Base-by-base conservation (phyloP, 306 rosid genomes). In the Quercus gilva region DNA sequence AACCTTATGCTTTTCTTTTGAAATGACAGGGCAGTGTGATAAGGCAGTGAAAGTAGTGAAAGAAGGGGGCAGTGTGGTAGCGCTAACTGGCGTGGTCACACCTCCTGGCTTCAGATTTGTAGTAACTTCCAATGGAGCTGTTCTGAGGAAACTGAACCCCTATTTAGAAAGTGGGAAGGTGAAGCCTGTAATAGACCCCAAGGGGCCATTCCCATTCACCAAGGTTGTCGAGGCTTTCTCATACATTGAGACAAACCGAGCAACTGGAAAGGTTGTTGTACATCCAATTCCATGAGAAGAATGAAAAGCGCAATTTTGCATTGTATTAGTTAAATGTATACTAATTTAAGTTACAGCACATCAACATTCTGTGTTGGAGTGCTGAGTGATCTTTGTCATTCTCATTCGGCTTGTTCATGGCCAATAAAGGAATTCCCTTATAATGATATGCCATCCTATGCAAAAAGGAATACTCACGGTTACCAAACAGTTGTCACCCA, bases 61-160 rank as follows among this genome's bases (percentile, higher is more conserved):
- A 88, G 97, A 92, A 84, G 98, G 92, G 20, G 99, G 99, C 1
- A 88, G 92, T 56, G 97, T 95, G 65, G 99, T 93, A 37, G 99
- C 88, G 8, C 78, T 93, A 19, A 95, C 98, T 3, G 99, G 99
- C 3, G 97, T 96, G 0, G 91, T 95, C 52, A 93, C 96, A 18
- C 91, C 98, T 29, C 97, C 99, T 41, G 99, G 98, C 5, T 95
- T 95, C 90, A 91, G 99, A 89, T 95, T 92, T 79, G 98, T 95
- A 5, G 97, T 95, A 5, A 91, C 97, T 37, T 92, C 99, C 9
- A 83, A 95, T 64, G 99, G 99, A 63, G 93, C 75, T 5, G 96
- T 91, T 78, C 68, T 95, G 53, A 92, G 81, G 90, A 92, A 95
- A 77, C 84, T 95, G 45, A 95, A 91, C 79, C 98, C 99, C 11